Percentiles rank a stretch among this genome's conserved stretches.
Conservation (phyloP, 345 rosid species). For the Populus simonii region DNA sequence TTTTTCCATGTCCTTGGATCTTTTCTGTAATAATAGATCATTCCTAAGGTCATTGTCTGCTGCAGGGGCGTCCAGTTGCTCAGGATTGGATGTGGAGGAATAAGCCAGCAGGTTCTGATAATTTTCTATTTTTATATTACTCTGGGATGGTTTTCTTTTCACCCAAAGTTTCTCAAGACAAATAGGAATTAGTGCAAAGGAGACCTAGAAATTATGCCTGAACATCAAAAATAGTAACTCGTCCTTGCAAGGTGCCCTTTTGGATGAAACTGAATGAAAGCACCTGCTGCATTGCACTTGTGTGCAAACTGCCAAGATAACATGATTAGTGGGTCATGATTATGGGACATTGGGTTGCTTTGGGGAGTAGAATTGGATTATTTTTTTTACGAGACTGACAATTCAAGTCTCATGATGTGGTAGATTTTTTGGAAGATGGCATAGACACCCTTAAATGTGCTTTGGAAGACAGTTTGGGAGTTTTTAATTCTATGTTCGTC, state of each 20-base stretch:
- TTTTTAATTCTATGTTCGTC: not conserved
- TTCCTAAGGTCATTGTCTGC: constrained; percentile 12
- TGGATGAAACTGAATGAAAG: not conserved
- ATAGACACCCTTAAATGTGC: not conserved
- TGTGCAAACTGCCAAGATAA: not conserved
- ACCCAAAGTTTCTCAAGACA: not conserved
- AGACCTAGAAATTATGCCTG: no score
- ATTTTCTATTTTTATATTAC: not conserved
- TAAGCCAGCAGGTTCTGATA: constrained; percentile 60
- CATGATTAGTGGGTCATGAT: not conserved
- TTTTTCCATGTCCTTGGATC: not conserved
- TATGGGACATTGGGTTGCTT: not conserved
- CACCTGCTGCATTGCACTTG: not conserved
- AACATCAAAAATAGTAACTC: no score
- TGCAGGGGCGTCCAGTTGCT: constrained; percentile 52
- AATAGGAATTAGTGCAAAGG: not conserved
- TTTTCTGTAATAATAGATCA: not conserved
- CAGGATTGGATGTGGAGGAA: constrained; percentile 78
- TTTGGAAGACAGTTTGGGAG: not conserved
- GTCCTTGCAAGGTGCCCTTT: not conserved
- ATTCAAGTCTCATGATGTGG: not conserved
- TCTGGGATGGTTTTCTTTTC: not conserved
- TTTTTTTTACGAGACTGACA: no score
- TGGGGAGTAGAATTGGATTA: not conserved
- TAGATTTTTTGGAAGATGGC: not conserved